Base-by-base conservation (phyloP, 2,329 filamentous ascomycete genomes). In the Venturia carpophila region DNA sequence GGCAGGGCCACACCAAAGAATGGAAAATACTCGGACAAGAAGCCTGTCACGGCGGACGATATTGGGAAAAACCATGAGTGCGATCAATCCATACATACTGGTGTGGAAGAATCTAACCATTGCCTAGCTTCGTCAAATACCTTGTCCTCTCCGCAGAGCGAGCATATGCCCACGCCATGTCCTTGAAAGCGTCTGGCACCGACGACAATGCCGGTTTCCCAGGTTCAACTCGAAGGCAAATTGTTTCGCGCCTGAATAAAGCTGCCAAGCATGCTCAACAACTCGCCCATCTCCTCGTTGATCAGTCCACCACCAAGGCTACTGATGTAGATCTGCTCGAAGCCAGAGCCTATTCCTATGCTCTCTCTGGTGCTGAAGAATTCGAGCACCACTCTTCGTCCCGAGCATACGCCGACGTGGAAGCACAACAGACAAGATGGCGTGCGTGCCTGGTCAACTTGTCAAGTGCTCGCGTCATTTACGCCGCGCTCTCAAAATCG, bases 121-220 rank as follows among this genome's bases (percentile, higher is more conserved):
- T 37, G 19, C 41, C 24, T 70, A 95, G 91, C 76, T 90, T 87
- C 77, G 84, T 87, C 61, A 83, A 89, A 69, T 81, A 97, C n/a
- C 81, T 93, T 41, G 82, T 99, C 65, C 85, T 97, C 72, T 90
- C 87, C 47, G 87, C 92, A 67, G 94, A 99, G 79, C 85, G 94
- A 68, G 91, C 92, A 63, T 97, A 92, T 91, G 93, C 94, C 45
- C 88, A 96, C 75, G 93, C 92, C 66, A 95, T 97, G 92, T 87
- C 89, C 73, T 91, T 97, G 83, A 97, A 96, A 77, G 84, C 91
- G 4, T 80, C 85, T 24, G 91, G 95, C 74, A 85, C 90, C 47
- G 84, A 89, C 70, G 91, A 94, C 70, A 88, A 87, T 61, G 42
- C 43, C 30, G 34, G 34, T 2, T 24, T 96, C 68, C 84, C 87